A percentile compares a stretch with the other conserved stretches of the same genome.
These are phyloP conservation scores for Bauhinia variegata DNA, from an alignment of 306 rosid genomes.

Conservation along the genomic window DNA sequence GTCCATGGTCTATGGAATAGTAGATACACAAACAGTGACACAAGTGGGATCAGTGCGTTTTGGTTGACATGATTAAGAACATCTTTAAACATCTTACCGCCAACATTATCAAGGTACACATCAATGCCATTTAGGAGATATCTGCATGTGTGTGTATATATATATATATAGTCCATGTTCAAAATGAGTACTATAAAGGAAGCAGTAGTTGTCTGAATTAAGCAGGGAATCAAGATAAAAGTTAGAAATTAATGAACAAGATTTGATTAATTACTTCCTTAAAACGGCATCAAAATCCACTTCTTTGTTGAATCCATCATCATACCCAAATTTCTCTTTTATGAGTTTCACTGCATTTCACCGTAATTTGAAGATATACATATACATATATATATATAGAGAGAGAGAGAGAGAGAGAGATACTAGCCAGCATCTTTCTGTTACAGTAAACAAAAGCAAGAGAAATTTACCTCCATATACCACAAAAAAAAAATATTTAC, in stretches of 20 bases:
- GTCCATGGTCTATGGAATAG: conserved; percentile 56
- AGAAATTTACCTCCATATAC: too few species aligned
- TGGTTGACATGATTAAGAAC: conserved; percentile 68
- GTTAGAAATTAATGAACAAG: background rate
- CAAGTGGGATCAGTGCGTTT: conserved; percentile 54
- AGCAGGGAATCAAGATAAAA: background rate
- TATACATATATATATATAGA: too few species aligned
- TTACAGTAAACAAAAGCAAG: too few species aligned
- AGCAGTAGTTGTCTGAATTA: too few species aligned
- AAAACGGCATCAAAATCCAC: conserved; percentile 60
- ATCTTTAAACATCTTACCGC: conserved; percentile 70
- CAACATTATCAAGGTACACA: conserved; percentile 72
- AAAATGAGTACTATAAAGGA: background rate
- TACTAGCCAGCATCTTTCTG: too few species aligned
- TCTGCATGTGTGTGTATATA: conserved; percentile 38
- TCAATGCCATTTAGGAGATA: conserved; percentile 67
- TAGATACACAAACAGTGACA: too few species aligned
- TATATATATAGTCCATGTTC: background rate
- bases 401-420: too few species aligned
- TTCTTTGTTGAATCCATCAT: conserved; percentile 69
- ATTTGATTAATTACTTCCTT: conserved; percentile 45
- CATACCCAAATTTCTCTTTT: conserved; percentile 77
- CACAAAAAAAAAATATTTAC: too few species aligned
- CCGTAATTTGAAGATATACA: too few species aligned
- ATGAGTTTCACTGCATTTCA: too few species aligned